Conservation (phyloP, 1,284 basidiomycete species). For the Ustilago nuda region DNA sequence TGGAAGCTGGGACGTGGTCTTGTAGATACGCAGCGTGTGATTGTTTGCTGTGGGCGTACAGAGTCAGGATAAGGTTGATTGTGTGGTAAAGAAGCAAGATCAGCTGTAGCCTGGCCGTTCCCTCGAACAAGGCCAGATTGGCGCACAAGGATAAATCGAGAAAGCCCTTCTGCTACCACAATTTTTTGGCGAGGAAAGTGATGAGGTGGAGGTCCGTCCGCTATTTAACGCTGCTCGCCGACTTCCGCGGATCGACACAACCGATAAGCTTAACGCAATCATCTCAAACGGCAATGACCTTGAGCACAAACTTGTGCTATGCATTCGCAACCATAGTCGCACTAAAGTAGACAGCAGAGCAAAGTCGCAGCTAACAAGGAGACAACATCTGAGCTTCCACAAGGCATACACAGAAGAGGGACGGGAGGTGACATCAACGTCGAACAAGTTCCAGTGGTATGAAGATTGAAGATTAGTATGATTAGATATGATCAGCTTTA, state of each 20-base stretch:
- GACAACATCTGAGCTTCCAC: too few relatives aligned
- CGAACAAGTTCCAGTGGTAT: not conserved
- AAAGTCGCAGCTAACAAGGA: too few relatives aligned
- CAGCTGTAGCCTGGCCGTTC: too few relatives aligned
- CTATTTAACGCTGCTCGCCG: not conserved
- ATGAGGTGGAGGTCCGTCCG: slow-evolving; percentile 23
- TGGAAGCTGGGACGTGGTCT: not conserved
- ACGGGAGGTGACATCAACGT: too few relatives aligned
- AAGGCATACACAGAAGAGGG: too few relatives aligned
- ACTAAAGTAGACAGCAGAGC: too few relatives aligned
- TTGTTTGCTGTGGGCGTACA: too few relatives aligned
- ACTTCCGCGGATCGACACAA: slow-evolving; percentile 3
- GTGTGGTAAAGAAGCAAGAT: too few relatives aligned
- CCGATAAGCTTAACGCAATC: not conserved
- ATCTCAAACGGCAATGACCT: not conserved
- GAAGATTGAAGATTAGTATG: not conserved
- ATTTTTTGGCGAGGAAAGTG: slow-evolving; percentile 2
- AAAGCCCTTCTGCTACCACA: slow-evolving; percentile 11
- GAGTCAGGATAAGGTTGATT: too few relatives aligned
- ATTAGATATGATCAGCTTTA: not conserved
- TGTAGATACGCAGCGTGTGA: not conserved
- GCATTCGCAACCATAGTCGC: too few relatives aligned
- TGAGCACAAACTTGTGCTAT: too few relatives aligned
- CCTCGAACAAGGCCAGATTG: not conserved
- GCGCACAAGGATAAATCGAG: not conserved